These are phyloP conservation scores for Clavariopsis aquatica DNA, from an alignment of 495 filamentous ascomycete genomes.

Conservation along the genomic window DNA sequence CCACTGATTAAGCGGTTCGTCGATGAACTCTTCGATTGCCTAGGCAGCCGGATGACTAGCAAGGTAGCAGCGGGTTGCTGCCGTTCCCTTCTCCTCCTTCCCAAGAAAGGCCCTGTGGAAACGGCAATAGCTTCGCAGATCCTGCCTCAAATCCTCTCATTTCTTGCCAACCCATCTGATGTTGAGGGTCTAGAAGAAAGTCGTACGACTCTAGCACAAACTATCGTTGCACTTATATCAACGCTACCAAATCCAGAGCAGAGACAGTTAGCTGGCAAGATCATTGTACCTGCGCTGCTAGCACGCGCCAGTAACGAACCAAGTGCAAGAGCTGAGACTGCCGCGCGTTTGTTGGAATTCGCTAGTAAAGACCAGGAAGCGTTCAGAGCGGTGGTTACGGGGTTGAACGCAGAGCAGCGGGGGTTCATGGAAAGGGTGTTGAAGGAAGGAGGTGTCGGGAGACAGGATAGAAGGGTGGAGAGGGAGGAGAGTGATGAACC, in stretches of 20 bases:
- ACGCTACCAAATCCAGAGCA: conserved; percentile 52
- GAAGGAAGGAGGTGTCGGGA: conserved; percentile 53
- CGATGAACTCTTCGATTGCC: conserved; percentile 77
- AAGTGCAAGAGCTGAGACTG: conserved; percentile 66
- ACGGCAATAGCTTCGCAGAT: conserved; percentile 72
- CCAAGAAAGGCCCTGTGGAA: conserved; percentile 65
- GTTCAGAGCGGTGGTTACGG: conserved; percentile 74
- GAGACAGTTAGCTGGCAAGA: conserved; percentile 62
- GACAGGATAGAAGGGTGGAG: conserved; percentile 41
- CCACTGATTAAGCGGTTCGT: conserved; percentile 68
- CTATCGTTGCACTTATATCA: conserved; percentile 67
- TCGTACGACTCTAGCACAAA: conserved; percentile 66
- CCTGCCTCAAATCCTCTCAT: conserved; percentile 73
- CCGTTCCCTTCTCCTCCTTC: conserved; percentile 70
- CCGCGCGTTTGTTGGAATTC: conserved; percentile 73
- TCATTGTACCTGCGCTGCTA: conserved; percentile 80
- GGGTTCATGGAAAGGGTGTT: conserved; percentile 82
- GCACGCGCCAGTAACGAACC: conserved; percentile 60
- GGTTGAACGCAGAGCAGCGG: conserved; percentile 70
- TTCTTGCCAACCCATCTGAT: conserved; percentile 64
- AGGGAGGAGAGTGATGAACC: conserved; percentile 65
- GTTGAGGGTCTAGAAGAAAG: conserved; percentile 74
- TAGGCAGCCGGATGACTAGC: conserved; percentile 76
- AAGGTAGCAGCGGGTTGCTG: conserved; percentile 87
- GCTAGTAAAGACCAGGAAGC: conserved; percentile 69